Evolutionary conservation across 2,329 filamentous ascomycete genomes (phyloP), one percentile per base, ranked within the genome.

Genomic region (Clarireedia sp.): DNA sequence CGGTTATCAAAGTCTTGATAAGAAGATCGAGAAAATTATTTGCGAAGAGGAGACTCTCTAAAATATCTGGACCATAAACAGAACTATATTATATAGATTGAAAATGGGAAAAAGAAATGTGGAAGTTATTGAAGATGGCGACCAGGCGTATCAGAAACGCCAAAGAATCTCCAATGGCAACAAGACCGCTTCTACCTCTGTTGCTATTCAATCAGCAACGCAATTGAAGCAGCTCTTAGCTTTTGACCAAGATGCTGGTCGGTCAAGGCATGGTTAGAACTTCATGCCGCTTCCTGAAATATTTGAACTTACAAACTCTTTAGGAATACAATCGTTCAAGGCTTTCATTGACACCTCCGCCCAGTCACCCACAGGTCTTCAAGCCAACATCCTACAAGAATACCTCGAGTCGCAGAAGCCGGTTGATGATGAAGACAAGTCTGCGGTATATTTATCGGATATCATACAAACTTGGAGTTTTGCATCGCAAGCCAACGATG

Each of bases 381-480:
- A 71, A 81, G 76, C 62, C 71, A 73, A 68, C 72, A 85, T 92
- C 51, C 73, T 92, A 33, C 77, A 77, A 60, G 82, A 88, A 62
- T 94, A 86, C 67, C 79, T 94, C 48, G 75, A 82, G 46, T 71
- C 74, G 7, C 72, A 78, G 54, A 77, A 75, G 62, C 78, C 80
- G 1, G 69, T 71, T 62, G 71, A 74, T 51, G 67, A 69, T 55
- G 76, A 73, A 41, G 81, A 83, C 38, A 78, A 81, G 51, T 76
- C 81, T 52, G 75, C 80, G 6, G 75, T 85, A 23, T 89, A 85
- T 63, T 79, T 97, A 29, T 74, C 79, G 2, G 89, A 96, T 64
- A 74, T 97, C 40, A 87, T 95, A 72, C 87, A 95, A 64, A 90
- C 85, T 57, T 97, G 92, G 92, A 84, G 83, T 48, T 90, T 88